Evolutionary conservation across 257 asterid species (phyloP).

Genomic region (Nicotiana undulata): DNA sequence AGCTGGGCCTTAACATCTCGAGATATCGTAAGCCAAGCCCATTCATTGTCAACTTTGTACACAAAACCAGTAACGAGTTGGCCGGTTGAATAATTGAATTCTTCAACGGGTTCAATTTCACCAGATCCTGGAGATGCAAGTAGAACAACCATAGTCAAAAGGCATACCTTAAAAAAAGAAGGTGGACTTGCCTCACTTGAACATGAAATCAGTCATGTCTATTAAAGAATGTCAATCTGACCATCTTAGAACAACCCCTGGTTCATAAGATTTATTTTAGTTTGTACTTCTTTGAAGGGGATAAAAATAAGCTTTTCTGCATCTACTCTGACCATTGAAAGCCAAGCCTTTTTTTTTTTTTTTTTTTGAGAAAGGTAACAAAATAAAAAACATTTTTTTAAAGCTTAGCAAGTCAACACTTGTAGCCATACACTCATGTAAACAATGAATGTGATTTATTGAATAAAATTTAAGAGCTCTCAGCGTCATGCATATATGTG

Average conservation of each 20-base stretch:
- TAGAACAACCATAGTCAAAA: slow-evolving; percentile 7
- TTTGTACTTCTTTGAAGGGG: neutral
- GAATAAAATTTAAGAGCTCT: neutral
- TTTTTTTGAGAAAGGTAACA: too few species aligned
- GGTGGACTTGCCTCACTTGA: neutral
- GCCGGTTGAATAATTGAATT: slow-evolving; percentile 50
- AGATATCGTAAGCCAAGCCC: slow-evolving; percentile 76
- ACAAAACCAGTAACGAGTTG: slow-evolving; percentile 69
- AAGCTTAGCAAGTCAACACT: neutral
- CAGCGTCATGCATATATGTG: neutral
- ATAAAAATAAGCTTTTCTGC: neutral
- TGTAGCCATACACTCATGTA: neutral
- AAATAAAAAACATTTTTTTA: neutral
- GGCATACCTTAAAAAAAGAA: neutral
- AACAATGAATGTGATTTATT: neutral
- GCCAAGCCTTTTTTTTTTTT: neutral
- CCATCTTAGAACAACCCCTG: neutral
- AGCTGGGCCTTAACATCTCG: slow-evolving; percentile 67
- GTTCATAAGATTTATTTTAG: neutral
- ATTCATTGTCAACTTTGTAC: slow-evolving; percentile 71
- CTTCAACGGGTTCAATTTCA: slow-evolving; percentile 31
- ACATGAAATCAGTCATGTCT: neutral
- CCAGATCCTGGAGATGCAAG: slow-evolving; percentile 41
- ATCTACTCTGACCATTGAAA: neutral
- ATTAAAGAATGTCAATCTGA: neutral